Evolutionary conservation across 192 early-diverging fungal species (phyloP).

Genomic region (Rhizophlyctis rosea): DNA sequence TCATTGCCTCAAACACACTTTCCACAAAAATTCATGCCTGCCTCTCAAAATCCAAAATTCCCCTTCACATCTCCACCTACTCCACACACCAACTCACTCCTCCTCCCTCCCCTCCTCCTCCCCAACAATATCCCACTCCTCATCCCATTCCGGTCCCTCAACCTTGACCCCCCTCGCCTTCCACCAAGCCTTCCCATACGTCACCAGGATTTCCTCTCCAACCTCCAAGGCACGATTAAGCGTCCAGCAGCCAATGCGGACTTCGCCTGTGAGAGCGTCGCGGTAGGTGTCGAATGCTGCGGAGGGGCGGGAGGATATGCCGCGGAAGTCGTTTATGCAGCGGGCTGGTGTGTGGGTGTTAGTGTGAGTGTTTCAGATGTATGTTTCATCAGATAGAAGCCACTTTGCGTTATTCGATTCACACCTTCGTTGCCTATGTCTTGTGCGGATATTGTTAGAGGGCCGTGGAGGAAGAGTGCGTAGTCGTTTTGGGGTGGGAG

Average conservation of each 20-base stretch:
- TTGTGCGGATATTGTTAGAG: neutral
- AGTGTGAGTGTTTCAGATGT: too few species aligned
- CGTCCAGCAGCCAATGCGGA: slow-evolving; percentile 38
- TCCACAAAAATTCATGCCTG: too few species aligned
- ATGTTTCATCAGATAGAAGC: too few species aligned
- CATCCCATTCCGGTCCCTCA: slow-evolving; percentile 2
- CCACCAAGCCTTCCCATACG: slow-evolving; percentile 46
- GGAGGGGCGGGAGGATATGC: slow-evolving; percentile 35
- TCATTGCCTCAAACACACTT: too few species aligned
- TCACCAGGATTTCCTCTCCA: slow-evolving; percentile 42
- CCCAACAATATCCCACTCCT: slow-evolving; percentile 4
- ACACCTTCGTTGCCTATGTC: slow-evolving; percentile 8
- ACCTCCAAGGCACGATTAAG: slow-evolving; percentile 11
- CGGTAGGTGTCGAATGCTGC: slow-evolving; percentile 38
- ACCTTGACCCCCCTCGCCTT: neutral
- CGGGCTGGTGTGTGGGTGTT: too few species aligned
- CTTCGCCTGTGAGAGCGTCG: slow-evolving; percentile 5
- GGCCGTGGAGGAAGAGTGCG: neutral
- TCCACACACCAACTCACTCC: too few species aligned
- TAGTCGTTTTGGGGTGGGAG: too few species aligned
- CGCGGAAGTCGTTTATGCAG: slow-evolving; percentile 49
- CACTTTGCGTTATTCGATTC: too few species aligned
- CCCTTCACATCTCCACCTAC: too few species aligned
- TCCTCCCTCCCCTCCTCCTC: too few species aligned
- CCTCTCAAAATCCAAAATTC: too few species aligned